Evolutionary conservation across 805 yeast genomes (phyloP).

Genomic region (Kodamaea laetipori): DNA sequence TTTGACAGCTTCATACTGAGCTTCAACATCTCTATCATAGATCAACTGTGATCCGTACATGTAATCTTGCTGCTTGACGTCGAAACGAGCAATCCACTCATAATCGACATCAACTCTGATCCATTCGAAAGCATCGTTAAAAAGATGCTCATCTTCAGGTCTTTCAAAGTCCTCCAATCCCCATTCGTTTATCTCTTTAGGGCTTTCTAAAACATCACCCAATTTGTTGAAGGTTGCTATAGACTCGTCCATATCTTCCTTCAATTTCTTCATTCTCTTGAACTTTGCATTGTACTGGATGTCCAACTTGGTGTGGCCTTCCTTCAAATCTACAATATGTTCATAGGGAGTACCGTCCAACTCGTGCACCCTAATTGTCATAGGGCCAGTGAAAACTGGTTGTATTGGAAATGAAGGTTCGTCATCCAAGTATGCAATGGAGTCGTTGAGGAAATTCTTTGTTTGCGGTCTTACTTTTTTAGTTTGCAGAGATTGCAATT

Average conservation of each 20-base stretch:
- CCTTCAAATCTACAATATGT: constrained; percentile 91
- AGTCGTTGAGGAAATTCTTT: constrained; percentile 48
- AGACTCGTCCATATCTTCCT: constrained; percentile 46
- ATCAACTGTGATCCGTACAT: constrained; percentile 93
- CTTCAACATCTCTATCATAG: constrained; percentile 95
- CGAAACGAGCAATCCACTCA: constrained; percentile 89
- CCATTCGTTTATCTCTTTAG: constrained; percentile 71
- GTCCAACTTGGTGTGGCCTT: constrained; percentile 80
- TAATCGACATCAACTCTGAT: constrained; percentile 95
- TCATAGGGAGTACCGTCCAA: constrained; percentile 99
- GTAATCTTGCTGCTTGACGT: constrained; percentile 87
- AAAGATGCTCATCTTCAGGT: constrained; percentile 67
- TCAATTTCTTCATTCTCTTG: constrained; percentile 71
- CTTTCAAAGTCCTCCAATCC: constrained; percentile 66
- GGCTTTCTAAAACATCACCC: constrained; percentile 74
- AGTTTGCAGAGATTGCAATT: constrained; percentile 72
- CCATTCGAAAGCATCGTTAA: constrained; percentile 95
- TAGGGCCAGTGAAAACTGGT: constrained; percentile 82
- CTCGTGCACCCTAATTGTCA: constrained; percentile 95
- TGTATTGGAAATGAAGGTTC: constrained; percentile 44
- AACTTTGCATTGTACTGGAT: constrained; percentile 94
- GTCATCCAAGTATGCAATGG: constrained; percentile 44
- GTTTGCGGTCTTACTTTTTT: constrained; percentile 38
- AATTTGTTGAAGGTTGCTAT: constrained; percentile 44
- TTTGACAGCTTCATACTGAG: constrained; percentile 81